These are phyloP conservation scores for Paramarasmius palmivorus DNA, from an alignment of 1,284 basidiomycete species.

Conservation along the genomic window DNA sequence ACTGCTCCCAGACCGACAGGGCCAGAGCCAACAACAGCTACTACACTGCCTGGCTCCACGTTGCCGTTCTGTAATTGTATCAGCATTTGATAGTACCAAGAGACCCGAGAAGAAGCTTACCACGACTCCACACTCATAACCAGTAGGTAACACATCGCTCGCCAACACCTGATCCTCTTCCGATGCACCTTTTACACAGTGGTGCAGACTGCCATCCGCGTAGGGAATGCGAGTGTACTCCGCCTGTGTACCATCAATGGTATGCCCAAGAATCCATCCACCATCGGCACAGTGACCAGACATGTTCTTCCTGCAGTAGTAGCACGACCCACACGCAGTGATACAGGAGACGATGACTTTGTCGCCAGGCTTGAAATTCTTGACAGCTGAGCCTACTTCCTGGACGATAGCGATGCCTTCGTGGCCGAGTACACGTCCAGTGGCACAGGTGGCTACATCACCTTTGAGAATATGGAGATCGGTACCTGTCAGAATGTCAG, in stretches of 20 bases:
- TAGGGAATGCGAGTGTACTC: constrained; percentile 27
- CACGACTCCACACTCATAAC: constrained; percentile 25
- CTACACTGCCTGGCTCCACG: constrained; percentile 22
- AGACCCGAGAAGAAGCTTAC: background rate
- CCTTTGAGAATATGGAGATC: constrained; percentile 31
- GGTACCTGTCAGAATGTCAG: constrained; percentile 17
- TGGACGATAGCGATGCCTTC: constrained; percentile 33
- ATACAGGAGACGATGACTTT: constrained; percentile 16
- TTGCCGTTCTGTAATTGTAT: constrained; percentile 19
- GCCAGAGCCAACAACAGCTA: constrained; percentile 26
- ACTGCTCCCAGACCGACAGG: constrained; percentile 25
- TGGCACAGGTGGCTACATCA: constrained; percentile 23
- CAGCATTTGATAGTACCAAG: background rate
- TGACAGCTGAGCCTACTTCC: constrained; percentile 27
- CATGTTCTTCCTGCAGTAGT: constrained; percentile 23
- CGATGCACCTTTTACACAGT: constrained; percentile 17
- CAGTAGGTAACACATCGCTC: constrained; percentile 24
- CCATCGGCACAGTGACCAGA: constrained; percentile 26
- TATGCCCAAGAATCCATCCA: constrained; percentile 28
- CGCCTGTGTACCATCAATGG: constrained; percentile 28
- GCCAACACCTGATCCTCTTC: constrained; percentile 23
- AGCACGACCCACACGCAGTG: constrained; percentile 15
- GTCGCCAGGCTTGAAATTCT: constrained; percentile 30
- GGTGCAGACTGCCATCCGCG: constrained; percentile 24
- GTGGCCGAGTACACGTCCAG: constrained; percentile 32